Evolutionary conservation across 495 filamentous ascomycete species (phyloP), one percentile per base, ranked within the genome.

Genomic region (Rhypophila decipiens): DNA sequence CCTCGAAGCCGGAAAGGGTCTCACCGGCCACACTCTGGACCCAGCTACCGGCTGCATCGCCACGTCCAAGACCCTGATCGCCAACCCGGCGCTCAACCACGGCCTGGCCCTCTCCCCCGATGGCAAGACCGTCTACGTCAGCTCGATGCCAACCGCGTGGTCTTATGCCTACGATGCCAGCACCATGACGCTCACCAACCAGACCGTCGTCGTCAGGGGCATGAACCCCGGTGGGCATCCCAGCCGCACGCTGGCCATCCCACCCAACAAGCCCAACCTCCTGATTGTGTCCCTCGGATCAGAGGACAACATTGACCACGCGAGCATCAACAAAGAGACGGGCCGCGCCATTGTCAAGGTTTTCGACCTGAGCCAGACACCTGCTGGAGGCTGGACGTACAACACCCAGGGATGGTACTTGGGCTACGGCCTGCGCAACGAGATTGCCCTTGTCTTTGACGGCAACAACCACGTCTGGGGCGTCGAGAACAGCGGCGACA

Each of bases 401-500:
- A 65, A 70, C 31, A 70, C 60, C 3, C 66, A 75, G 42, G 83
- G 83, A 4, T 55, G 64, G 33, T 64, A 79, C 1, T 59, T 87
- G 1, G 83, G 79, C 0, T 86, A 82, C 70, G 83, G 83, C 29
- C 70, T 87, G 18, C 72, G 83, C 9, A 86, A 87, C 61, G 77
- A 77, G 24, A 80, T 86, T 31, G 83, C 80, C 4, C 57, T 87
- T 3, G 75, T 65, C 1, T 79, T 83, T 51, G 76, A 86, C 38
- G 49, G 49, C 23, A 51, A 51, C 42, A 3, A 20, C 11, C 44
- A 41, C 40, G 47, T 50, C 47, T 50, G 47, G 67, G 75, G 72
- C 4, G 83, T 85, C 11, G 84, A 86, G 63, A 85, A 86, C 55
- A 78, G 74, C 17, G 79, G 74, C 1, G 80, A 86, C 57, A 48